Evolutionary conservation across 2,329 filamentous ascomycete genomes (phyloP), one percentile per base, ranked within the genome.

Genomic region (Neodidymelliopsis sp.): DNA sequence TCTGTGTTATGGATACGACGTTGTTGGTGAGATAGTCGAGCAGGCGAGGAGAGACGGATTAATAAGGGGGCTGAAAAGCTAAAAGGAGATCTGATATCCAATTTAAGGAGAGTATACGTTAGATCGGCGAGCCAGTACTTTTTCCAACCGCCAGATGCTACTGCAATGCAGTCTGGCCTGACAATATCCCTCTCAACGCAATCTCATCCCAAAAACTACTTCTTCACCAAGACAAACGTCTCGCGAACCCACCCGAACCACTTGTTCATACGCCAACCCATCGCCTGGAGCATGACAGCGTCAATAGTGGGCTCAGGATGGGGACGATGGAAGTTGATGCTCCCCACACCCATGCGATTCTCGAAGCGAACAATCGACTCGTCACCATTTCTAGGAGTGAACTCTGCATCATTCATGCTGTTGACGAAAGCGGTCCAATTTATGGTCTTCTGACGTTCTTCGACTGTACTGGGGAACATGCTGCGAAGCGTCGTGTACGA

Each of bases 181-280:
- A n/a, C n/a, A n/a, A n/a, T n/a, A n/a, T n/a, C n/a, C n/a, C n/a
- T n/a, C n/a, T n/a, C n/a, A n/a, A n/a, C n/a, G n/a, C n/a, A 9
- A 19, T 24, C 3, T 6, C 2, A 10, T 4, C n/a, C n/a, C n/a
- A n/a, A n/a, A n/a, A n/a, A n/a, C n/a, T n/a, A 40, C 38, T 49
- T 49, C 22, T 25, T 24, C 2, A 16, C 54, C 43, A 69, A 16
- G 3, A 22, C 35, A 38, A 59, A 67, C 38, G 24, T 53, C 34
- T 60, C 58, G 6, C 53, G 35, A 7, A 24, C 30, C 62, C 65
- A 68, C 3, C 59, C 61, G 53, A 68, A 70, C 60, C 63, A 66
- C 37, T 61, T 68, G 13, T 50, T 57, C 60, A 71, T 53, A 1
- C 66, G 52, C 19, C 57, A 54, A 7, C 63, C 63, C 50, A 67